Base-by-base conservation (phyloP, 2,329 filamentous ascomycete species). In the Cladophialophora yegresii region DNA sequence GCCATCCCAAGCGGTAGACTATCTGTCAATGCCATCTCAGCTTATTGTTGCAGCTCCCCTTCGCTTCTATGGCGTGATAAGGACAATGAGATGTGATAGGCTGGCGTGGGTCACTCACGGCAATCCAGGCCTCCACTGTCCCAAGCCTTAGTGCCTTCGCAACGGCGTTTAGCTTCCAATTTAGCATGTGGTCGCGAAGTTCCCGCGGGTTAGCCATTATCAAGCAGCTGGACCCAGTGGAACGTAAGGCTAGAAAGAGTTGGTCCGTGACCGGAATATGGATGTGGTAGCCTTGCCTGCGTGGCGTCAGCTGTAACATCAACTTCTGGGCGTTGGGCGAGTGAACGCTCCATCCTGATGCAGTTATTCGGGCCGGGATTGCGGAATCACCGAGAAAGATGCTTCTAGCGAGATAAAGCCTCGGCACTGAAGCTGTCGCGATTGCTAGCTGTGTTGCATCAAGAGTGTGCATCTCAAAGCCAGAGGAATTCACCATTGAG, bases 61-160 rank as follows among this genome's bases (percentile, higher is more conserved):
- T 61, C 20, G 33, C 51, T 33, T 61, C 32, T 51, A 63, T 63
- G 56, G 61, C 61, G 61, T 63, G 61, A 63, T 63, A 63, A 63
- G 57, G 7, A n/a, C 23, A 47, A 22, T 54, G 28, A 49, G 51
- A 43, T 59, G 61, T 58, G 47, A 63, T 55, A 63, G 57, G 57
- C 57, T 51, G 32, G 20, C 13, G 20, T n/a, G 57, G 57, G n/a
- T 40, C 36, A 32, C 30, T 40, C 30, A 28, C 36, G 47, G 57
- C 47, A 40, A 51, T 43, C 32, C 57, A 59, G 32, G 57, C 26
- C 51, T 22, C 23, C 51, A n/a, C 26, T 33, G 28, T 10, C 23
- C 57, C 47, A 53, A 45, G 47, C 45, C 9, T 28, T 59, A 59
- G 45, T 43, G 57, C 57, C 57, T 28, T 59, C 57, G 36, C n/a